Evolutionary conservation across 441 rosid species (phyloP), one percentile per base, ranked within the genome.

Genomic region (Populus hybrid): DNA sequence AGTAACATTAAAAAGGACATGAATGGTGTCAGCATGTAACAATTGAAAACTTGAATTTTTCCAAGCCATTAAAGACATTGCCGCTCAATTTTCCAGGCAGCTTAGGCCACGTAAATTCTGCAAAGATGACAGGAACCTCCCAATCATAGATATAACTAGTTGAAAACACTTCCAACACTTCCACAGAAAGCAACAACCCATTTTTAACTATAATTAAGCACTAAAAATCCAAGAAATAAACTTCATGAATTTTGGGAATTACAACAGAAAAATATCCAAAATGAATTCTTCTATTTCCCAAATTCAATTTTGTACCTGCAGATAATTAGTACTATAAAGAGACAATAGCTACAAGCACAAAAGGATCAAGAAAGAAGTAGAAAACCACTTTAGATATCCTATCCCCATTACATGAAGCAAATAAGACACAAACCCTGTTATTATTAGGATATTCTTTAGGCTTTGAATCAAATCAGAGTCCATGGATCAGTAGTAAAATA

Each of bases 141-240:
- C 61, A 50, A 77, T 78, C 42, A 74, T 35, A 45, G 23, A 23
- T 18, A 50, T 42, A 35, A 53, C 73, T 59, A 33, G 38, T 53
- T 2, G 12, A 67, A 10, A 65, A 70, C 50, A 21, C 36, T 24
- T 18, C 26, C 21, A 75, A 56, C 61, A 56, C 33, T 36, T 29
- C 10, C 33, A 69, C 63, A 69, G 61, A 66, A 70, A 23, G 74
- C 72, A 69, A 72, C 69, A 42, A 69, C 68, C 45, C 69, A 56
- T 20, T 61, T 59, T 29, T 21, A 7, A 14, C 20, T 45, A 16
- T 65, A 21, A 40, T 40, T 61, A 71, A 74, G 35, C n/a, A n/a
- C 69, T 18, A 61, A 76, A 65, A 35, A 11, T 36, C 28, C 28
- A 21, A 33, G 50, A 29, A 3, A 11, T 12, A 76, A 36, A 59